Evolutionary conservation across 306 rosid genomes (phyloP).

Genomic region (Urtica urens): DNA sequence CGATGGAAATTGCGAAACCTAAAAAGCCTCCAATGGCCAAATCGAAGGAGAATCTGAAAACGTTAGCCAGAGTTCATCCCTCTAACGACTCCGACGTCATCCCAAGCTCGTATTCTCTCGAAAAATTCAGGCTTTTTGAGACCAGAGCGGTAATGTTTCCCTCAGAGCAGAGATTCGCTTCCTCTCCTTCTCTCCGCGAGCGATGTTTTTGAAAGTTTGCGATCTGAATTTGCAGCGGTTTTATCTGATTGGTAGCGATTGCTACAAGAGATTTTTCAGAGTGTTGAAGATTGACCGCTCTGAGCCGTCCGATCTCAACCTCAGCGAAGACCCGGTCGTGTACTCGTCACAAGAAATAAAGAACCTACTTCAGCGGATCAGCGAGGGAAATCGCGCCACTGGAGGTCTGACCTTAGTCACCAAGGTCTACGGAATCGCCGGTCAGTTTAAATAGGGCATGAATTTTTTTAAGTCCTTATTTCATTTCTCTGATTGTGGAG

Average conservation of each 20-base stretch:
- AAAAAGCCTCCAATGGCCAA: constrained; percentile 29
- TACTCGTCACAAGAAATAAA: constrained; percentile 78
- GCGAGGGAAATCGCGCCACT: constrained; percentile 75
- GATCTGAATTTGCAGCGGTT: constrained; percentile 37
- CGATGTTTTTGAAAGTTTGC: not conserved
- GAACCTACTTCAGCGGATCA: constrained; percentile 68
- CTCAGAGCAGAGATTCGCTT: not conserved
- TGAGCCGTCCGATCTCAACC: constrained; percentile 67
- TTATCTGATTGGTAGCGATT: constrained; percentile 78
- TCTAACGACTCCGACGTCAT: constrained; percentile 53
- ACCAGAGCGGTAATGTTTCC: constrained; percentile 52
- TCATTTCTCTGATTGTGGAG: not conserved
- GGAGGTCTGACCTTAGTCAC: constrained; percentile 67
- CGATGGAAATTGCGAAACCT: not conserved
- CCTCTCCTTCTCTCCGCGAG: not conserved
- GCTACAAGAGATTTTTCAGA: constrained; percentile 58
- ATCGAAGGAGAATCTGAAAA: constrained; percentile 31
- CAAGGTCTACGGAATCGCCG: constrained; percentile 78
- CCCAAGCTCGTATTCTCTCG: constrained; percentile 59
- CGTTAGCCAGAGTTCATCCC: constrained; percentile 53
- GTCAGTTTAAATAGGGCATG: constrained; percentile 24
- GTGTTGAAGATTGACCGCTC: constrained; percentile 93
- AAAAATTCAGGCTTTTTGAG: constrained; percentile 81
- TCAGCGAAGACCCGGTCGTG: constrained; percentile 76
- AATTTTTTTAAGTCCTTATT: not conserved